Percentiles rank a stretch among this genome's conserved stretches.
Conservation (phyloP, 108 stramenopile species). For the Epithemia pelagica region DNA sequence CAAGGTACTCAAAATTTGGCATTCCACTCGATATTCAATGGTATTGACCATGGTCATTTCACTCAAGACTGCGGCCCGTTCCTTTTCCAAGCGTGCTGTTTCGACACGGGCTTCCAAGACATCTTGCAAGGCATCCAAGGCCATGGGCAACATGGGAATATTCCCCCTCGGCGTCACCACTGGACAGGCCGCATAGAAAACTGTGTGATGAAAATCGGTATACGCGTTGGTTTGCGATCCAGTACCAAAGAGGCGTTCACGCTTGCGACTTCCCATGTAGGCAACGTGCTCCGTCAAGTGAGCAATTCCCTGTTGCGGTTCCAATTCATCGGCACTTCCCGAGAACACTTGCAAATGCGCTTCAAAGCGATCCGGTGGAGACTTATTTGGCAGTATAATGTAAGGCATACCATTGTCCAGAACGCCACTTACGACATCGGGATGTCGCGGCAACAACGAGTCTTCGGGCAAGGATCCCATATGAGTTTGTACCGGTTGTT, state of each 20-base stretch:
- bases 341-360: constrained; percentile 93
- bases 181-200: constrained; percentile 97
- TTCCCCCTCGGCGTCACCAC: constrained; percentile 54
- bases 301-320: constrained; percentile 94
- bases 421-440: constrained; percentile 56
- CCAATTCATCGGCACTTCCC: constrained; percentile 87
- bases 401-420: constrained; percentile 90
- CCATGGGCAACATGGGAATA: constrained; percentile 88
- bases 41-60: constrained; percentile 99
- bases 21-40: constrained; percentile 96
- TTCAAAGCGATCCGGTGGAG: constrained; percentile 92
- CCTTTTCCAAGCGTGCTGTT: constrained; percentile 90
- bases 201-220: constrained; percentile 99
- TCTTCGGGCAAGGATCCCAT: background rate
- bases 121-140: constrained; percentile 91
- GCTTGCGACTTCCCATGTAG: constrained; percentile 96
- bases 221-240: constrained; percentile 95
- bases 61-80: constrained; percentile 88
- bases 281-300: constrained; percentile 97
- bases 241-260: constrained; percentile 93
- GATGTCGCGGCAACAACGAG: constrained; percentile 65
- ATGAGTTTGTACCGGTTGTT: constrained; percentile 36
- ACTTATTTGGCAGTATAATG: constrained; percentile 90
- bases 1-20: constrained; percentile 90
- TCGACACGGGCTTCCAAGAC: constrained; percentile 95